phyloP scores from a whole-genome alignment of 1,139 yeast genomes.

The Yamadazyma friedrichii region DNA sequence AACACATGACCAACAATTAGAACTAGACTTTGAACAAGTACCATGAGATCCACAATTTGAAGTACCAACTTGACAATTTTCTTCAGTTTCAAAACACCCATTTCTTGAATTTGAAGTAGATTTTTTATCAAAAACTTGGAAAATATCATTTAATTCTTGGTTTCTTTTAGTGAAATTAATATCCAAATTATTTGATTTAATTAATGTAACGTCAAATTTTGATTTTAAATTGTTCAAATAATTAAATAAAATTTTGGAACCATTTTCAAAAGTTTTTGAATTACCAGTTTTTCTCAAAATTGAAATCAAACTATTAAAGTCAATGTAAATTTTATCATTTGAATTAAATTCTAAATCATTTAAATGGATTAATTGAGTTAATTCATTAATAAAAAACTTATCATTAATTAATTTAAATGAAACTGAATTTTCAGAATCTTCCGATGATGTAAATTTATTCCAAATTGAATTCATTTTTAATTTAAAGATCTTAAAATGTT shows the following conservation, averaged over 20 bases:
- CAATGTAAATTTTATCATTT: slow-evolving; percentile 28
- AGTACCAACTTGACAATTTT: slow-evolving; percentile 53
- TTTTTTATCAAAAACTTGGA: slow-evolving; percentile 2
- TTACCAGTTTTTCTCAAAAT: slow-evolving; percentile 37
- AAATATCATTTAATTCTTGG: slow-evolving; percentile 21
- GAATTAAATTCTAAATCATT: slow-evolving; percentile 15
- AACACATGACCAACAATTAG: slow-evolving; percentile 54
- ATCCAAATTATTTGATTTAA: slow-evolving; percentile 19
- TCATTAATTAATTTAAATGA: slow-evolving; percentile 34
- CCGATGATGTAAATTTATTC: not conserved
- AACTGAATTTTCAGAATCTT: not conserved
- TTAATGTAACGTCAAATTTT: slow-evolving; percentile 33
- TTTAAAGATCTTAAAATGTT: slow-evolving; percentile 6
- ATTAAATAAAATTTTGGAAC: slow-evolving; percentile 33
- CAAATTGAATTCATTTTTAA: slow-evolving; percentile 3
- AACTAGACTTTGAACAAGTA: slow-evolving; percentile 42
- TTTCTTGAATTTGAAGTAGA: slow-evolving; percentile 11
- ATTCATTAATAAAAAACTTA: slow-evolving; percentile 44
- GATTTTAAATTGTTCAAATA: slow-evolving; percentile 25
- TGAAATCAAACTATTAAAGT: slow-evolving; percentile 41
- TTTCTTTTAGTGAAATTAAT: slow-evolving; percentile 20
- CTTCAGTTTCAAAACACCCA: slow-evolving; percentile 44
- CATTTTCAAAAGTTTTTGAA: slow-evolving; percentile 39
- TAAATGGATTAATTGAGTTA: slow-evolving; percentile 45
- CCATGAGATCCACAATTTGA: slow-evolving; percentile 64